Evolutionary conservation across 305 asterid species (phyloP).

Genomic region (Solanum hybrid): DNA sequence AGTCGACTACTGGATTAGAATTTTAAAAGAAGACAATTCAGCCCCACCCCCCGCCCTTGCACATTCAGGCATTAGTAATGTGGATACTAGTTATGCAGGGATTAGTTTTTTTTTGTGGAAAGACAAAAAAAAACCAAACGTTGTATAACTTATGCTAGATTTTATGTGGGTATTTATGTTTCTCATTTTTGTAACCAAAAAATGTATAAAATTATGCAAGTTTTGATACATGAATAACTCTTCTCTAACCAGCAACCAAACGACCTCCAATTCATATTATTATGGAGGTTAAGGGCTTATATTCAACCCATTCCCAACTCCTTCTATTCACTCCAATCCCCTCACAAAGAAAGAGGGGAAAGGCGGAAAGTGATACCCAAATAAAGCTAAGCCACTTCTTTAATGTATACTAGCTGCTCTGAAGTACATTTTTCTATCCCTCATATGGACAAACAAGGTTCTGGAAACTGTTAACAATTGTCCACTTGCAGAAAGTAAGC

Average conservation of each 20-base stretch:
- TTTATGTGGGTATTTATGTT: background rate
- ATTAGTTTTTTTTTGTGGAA: background rate
- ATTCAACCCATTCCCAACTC: background rate
- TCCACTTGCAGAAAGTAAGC: background rate
- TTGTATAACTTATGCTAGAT: background rate
- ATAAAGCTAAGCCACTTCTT: background rate
- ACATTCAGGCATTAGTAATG: background rate
- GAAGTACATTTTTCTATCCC: background rate
- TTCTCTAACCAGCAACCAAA: background rate
- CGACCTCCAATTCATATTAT: background rate
- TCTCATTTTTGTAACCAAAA: background rate
- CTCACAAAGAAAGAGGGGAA: background rate
- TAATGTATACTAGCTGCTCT: background rate
- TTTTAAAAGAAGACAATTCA: too few species aligned
- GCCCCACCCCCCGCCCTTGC: too few species aligned
- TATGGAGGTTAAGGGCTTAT: background rate
- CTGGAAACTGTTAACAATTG: background rate
- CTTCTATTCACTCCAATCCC: background rate
- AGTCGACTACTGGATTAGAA: background rate
- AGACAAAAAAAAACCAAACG: background rate
- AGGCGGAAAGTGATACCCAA: background rate
- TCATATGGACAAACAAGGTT: background rate
- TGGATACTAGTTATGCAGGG: background rate
- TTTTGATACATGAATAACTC: background rate
- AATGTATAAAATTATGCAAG: background rate